A percentile compares a stretch with the other conserved stretches of the same genome.
phyloP scores from a whole-genome alignment of 1,284 basidiomycete genomes.

The Ceratobasidium sp. region DNA sequence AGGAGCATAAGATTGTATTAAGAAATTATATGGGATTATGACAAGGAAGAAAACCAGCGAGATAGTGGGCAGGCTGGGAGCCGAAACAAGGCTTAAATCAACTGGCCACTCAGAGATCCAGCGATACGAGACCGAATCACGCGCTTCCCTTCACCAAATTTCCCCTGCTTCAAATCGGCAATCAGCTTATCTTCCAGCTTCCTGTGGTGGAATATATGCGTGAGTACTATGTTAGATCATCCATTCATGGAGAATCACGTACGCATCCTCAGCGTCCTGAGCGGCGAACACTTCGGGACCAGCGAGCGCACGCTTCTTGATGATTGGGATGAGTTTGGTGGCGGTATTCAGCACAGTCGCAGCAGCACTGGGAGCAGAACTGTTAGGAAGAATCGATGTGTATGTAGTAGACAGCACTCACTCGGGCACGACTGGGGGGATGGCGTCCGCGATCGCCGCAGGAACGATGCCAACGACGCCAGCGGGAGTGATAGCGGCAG shows the following conservation, averaged over 20 bases:
- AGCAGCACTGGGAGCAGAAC: neutral
- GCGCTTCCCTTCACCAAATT: slow-evolving; percentile 32
- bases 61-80: neutral
- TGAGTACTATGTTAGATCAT: neutral
- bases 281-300: slow-evolving; percentile 27
- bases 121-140: slow-evolving; percentile 34
- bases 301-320: slow-evolving; percentile 33
- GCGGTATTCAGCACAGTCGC: slow-evolving; percentile 1
- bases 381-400: neutral
- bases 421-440: slow-evolving; percentile 2
- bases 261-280: slow-evolving; percentile 39
- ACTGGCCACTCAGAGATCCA: slow-evolving; percentile 37
- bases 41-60: neutral
- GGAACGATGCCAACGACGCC: neutral
- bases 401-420: neutral
- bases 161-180: slow-evolving; percentile 31
- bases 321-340: slow-evolving; percentile 27
- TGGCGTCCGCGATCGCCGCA: neutral
- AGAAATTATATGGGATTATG: no score
- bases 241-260: neutral
- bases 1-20: neutral
- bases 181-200: slow-evolving; percentile 40
- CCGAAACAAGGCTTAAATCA: slow-evolving; percentile 36
- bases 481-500: neutral
- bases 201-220: neutral